Percentiles rank a stretch among this genome's conserved stretches.
Conservation (phyloP, 1,139 yeast species). For the Geotrichum klebahnii region DNA sequence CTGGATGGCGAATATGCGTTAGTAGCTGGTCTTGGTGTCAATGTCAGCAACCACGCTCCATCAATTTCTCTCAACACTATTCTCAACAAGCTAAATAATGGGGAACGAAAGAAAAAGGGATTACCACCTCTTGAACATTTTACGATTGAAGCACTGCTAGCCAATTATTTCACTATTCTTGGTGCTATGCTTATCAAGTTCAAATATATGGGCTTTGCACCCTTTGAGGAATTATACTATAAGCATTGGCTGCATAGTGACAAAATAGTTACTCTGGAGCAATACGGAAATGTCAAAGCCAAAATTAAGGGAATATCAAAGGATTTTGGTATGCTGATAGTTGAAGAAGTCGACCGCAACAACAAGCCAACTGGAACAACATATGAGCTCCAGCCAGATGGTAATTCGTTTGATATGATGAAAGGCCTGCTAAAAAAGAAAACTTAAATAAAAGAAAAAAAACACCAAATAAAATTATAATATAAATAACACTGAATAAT, state of each 20-base stretch:
- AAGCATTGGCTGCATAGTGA: slow-evolving; percentile 78
- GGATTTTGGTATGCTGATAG: slow-evolving; percentile 79
- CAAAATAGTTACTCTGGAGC: slow-evolving; percentile 53
- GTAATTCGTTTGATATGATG: slow-evolving; percentile 94
- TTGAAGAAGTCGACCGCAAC: slow-evolving; percentile 53
- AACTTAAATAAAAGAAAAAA: slow-evolving; percentile 5
- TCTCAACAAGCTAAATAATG: slow-evolving; percentile 50
- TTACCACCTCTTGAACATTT: slow-evolving; percentile 36
- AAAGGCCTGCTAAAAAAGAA: slow-evolving; percentile 69
- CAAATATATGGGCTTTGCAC: slow-evolving; percentile 58
- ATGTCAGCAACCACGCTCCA: slow-evolving; percentile 82
- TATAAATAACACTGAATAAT: background rate
- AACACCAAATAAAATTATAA: background rate
- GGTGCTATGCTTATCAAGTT: slow-evolving; percentile 60
- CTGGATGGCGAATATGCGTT: slow-evolving; percentile 52
- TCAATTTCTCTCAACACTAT: slow-evolving; percentile 80
- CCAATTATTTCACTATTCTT: slow-evolving; percentile 62
- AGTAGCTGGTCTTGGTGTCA: slow-evolving; percentile 82
- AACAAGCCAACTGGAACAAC: slow-evolving; percentile 45
- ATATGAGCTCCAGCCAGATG: slow-evolving; percentile 88
- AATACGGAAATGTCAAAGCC: slow-evolving; percentile 53
- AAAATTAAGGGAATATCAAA: slow-evolving; percentile 72
- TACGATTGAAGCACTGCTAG: slow-evolving; percentile 61
- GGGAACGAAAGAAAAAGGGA: slow-evolving; percentile 44
- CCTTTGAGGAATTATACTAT: slow-evolving; percentile 72